These are phyloP conservation scores for Aspergillus sp. DNA, from an alignment of 2,329 filamentous ascomycete genomes.

Conservation along the genomic window DNA sequence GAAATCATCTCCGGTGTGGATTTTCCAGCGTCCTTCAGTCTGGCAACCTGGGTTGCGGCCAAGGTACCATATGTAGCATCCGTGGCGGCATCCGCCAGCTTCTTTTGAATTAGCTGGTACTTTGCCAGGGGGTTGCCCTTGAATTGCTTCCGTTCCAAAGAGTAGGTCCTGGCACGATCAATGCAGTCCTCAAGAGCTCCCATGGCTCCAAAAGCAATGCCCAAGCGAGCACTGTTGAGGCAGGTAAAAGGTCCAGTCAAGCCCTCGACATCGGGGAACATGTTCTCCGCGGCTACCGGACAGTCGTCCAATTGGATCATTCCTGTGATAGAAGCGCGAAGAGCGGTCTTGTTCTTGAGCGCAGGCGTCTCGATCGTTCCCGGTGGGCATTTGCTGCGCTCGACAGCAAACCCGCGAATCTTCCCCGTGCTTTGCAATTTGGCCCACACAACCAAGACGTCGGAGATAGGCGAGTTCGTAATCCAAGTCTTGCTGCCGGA, in stretches of 20 bases:
- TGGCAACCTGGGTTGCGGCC: slow-evolving; percentile 84
- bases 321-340: slow-evolving; percentile 89
- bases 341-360: slow-evolving; percentile 92
- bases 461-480: slow-evolving; percentile 87
- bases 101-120: slow-evolving; percentile 98
- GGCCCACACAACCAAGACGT: slow-evolving; percentile 86
- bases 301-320: slow-evolving; percentile 96
- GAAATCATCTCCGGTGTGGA: slow-evolving; percentile 92
- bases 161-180: slow-evolving; percentile 74
- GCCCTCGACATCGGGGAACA: slow-evolving; percentile 90
- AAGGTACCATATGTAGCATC: slow-evolving; percentile 90
- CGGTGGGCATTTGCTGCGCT: slow-evolving; percentile 78
- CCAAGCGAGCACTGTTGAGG: slow-evolving; percentile 88
- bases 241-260: slow-evolving; percentile 88
- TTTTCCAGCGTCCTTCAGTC: slow-evolving; percentile 89
- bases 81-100: slow-evolving; percentile 86
- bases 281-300: slow-evolving; percentile 84
- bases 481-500: slow-evolving; percentile 93
- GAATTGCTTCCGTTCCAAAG: slow-evolving; percentile 94
- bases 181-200: slow-evolving; percentile 94
- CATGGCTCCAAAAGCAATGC: slow-evolving; percentile 91
- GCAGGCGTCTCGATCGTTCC: slow-evolving; percentile 88
- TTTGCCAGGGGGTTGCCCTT: slow-evolving; percentile 91
- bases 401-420: slow-evolving; percentile 89
- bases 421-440: slow-evolving; percentile 89